Base-by-base conservation (phyloP, 2,329 filamentous ascomycete species). In the Exophiala oligosperma region DNA sequence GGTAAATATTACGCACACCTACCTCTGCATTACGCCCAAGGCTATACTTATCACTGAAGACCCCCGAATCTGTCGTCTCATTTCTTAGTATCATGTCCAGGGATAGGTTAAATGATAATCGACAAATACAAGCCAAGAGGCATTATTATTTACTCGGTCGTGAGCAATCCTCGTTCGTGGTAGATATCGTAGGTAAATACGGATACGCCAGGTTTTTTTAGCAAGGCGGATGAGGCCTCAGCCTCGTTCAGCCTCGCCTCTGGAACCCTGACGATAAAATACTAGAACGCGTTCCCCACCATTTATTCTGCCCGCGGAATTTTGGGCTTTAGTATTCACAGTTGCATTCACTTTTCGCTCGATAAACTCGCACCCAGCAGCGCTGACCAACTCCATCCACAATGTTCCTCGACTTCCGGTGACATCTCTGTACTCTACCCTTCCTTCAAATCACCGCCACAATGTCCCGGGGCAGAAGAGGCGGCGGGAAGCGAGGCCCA, bases 401-500 rank as follows among this genome's bases (percentile, higher is more conserved):
- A 9, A 58, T 58, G 56, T 12, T 38, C 12, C 2, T 28, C 32
- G 9, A 26, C 7, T 12, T 51, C 47, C 51, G 47, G 51, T 59
- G 51, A 59, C 56, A 51, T 32, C 23, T 43, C 4, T 28, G 23
- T 11, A 26, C 28, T 26, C 17, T 47, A 41, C 6, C 17, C 21
- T 52, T 24, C 23, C n/a, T 28, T 40, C 41, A 23, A 43, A 43
- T n/a, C 11, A 38, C 24, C 28, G n/a, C 41, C 56, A 55, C n/a
- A 12, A 70, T 70, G 68, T 68, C 68, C 38, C 63, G 69, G 48
- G 68, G 68, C 46, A 66, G 68, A 24, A 59, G 67, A 59, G 68
- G 73, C 21, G 64, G 68, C 63, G 73, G 71, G 41, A 70, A 71
- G 40, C 64, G 65, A 47, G 71, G 68, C 49, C 68, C 70, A 5